These are phyloP conservation scores for Naganishia liquefaciens DNA, from an alignment of 1,284 basidiomycete species.

Conservation along the genomic window DNA sequence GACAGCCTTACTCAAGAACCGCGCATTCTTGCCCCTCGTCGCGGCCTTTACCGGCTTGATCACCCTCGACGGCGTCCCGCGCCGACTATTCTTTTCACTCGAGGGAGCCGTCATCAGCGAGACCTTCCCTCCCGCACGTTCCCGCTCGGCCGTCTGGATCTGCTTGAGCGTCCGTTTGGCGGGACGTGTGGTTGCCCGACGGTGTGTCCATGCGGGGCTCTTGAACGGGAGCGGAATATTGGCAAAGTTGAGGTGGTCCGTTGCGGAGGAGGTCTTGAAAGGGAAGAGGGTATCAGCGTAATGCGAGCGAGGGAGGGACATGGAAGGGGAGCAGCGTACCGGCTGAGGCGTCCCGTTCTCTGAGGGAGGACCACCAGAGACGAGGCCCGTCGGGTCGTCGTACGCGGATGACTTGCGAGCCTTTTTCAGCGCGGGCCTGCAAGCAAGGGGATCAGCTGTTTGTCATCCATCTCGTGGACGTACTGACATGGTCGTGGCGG, in stretches of 20 bases:
- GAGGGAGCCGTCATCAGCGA: background rate
- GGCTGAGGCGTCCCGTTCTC: slow-evolving; percentile 20
- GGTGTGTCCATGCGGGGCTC: slow-evolving; percentile 32
- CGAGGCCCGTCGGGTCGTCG: background rate
- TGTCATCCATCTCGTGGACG: no score
- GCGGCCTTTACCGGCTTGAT: background rate
- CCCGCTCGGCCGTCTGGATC: slow-evolving; percentile 14
- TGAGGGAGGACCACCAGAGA: background rate
- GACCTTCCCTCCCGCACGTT: slow-evolving; percentile 12
- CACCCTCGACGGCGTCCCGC: slow-evolving; percentile 1
- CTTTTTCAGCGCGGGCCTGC: slow-evolving; percentile 18
- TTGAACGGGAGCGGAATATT: slow-evolving; percentile 51
- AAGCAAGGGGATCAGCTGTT: background rate
- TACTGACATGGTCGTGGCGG: background rate
- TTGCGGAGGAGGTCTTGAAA: slow-evolving; percentile 15
- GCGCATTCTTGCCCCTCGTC: slow-evolving; percentile 10
- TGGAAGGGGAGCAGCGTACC: background rate
- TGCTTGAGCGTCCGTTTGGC: slow-evolving; percentile 19
- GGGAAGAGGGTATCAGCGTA: background rate
- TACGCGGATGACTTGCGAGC: slow-evolving; percentile 6
- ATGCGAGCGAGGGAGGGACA: background rate
- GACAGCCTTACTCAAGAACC: slow-evolving; percentile 14
- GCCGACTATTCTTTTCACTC: slow-evolving; percentile 21
- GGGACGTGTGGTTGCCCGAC: slow-evolving; percentile 13
- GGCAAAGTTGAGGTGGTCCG: slow-evolving; percentile 47